A percentile compares a stretch with the other conserved stretches of the same genome.
These are phyloP conservation scores for Fraxinus cuspidata DNA, from an alignment of 257 asterid genomes.

Conservation along the genomic window DNA sequence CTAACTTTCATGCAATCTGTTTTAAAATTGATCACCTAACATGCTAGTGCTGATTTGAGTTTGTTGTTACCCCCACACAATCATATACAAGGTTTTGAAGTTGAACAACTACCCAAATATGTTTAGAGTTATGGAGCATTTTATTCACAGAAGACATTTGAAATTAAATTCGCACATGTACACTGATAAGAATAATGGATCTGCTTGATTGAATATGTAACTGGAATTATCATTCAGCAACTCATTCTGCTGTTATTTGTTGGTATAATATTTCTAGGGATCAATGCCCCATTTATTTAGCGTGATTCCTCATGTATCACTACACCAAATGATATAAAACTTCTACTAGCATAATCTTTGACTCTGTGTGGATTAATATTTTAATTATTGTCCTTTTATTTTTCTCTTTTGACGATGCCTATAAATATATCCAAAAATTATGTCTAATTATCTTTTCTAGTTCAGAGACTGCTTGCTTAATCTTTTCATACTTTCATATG, in stretches of 20 bases:
- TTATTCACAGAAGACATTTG: background rate
- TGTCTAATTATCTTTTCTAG: slow-evolving; percentile 15
- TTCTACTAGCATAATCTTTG: slow-evolving; percentile 10
- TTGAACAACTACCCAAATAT: background rate
- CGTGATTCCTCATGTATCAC: slow-evolving; percentile 18
- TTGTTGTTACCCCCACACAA: background rate
- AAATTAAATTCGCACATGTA: background rate
- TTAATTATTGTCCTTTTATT: background rate
- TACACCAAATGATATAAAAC: background rate
- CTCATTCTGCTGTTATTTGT: background rate
- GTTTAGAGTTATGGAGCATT: background rate
- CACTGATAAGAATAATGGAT: background rate
- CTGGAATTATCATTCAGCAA: background rate
- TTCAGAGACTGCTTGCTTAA: slow-evolving; percentile 23
- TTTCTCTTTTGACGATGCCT: slow-evolving; percentile 4
- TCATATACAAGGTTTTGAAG: background rate
- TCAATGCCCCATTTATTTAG: slow-evolving; percentile 1
- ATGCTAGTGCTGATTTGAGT: background rate
- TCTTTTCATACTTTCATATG: slow-evolving; percentile 21
- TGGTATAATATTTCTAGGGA: background rate
- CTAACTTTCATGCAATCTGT: background rate
- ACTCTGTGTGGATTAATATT: background rate
- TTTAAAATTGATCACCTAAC: background rate
- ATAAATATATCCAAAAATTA: slow-evolving; percentile 15
- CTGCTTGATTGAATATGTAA: slow-evolving; percentile 21